Conservation (phyloP, 306 rosid species). For the Lupinus albus region DNA sequence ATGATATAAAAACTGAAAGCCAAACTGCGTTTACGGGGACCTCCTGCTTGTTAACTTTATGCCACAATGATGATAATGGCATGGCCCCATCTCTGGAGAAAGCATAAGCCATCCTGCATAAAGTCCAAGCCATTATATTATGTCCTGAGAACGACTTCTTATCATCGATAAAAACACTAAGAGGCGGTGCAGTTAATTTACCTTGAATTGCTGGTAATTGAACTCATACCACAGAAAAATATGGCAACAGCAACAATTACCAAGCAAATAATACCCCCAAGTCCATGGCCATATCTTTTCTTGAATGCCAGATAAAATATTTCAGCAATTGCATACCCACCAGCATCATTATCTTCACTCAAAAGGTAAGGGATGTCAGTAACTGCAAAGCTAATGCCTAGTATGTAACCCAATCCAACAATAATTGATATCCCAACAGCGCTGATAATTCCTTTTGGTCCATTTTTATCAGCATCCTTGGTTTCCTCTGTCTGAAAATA, state of each 20-base stretch:
- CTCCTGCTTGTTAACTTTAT: conserved; percentile 76
- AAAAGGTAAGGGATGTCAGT: conserved; percentile 73
- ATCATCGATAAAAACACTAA: no score
- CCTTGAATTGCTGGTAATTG: conserved; percentile 97
- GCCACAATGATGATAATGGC: conserved; percentile 92
- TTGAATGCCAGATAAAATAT: conserved; percentile 86
- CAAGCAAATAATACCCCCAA: conserved; percentile 92
- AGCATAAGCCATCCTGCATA: conserved; percentile 84
- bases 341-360: conserved; percentile 76
- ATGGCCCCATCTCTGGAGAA: conserved; percentile 98
- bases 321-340: conserved; percentile 98
- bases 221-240: conserved; percentile 97
- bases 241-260: conserved; percentile 83
- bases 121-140: conserved; percentile 23
- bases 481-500: conserved; percentile 89
- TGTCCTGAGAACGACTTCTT: no score
- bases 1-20: conserved; percentile 81
- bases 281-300: conserved; percentile 82
- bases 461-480: conserved; percentile 80
- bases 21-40: conserved; percentile 89
- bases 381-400: conserved; percentile 90
- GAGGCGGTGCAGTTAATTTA: conserved; percentile 34
- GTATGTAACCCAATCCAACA: conserved; percentile 89
- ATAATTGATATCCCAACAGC: conserved; percentile 84
- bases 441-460: conserved; percentile 95